Evolutionary conservation across 371 early-diverging fungal species (phyloP).

Genomic region (Mucor indicus): DNA sequence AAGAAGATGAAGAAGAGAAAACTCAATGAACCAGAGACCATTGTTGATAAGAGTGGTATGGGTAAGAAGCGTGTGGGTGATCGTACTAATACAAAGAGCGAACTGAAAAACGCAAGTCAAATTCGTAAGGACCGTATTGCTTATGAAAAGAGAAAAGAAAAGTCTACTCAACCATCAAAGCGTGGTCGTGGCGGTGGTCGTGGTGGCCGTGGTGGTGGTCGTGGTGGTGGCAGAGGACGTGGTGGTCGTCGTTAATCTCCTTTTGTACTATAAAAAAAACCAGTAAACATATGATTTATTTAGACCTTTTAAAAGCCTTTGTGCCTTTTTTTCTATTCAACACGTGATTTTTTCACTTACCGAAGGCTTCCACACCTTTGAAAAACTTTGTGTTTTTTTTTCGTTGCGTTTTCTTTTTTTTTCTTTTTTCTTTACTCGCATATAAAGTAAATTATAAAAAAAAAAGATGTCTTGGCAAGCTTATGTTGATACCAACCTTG

Average conservation of each 20-base stretch:
- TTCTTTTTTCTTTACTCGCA: conserved; percentile 1
- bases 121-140: conserved; percentile 81
- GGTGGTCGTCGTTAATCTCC: conserved; percentile 4
- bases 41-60: conserved; percentile 32
- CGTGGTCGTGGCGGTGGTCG: not conserved
- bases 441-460: not conserved
- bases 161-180: conserved; percentile 53
- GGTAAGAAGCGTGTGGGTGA: conserved; percentile 56
- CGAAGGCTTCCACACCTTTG: no score
- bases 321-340: no score
- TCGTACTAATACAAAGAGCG: conserved; percentile 52
- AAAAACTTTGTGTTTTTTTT: no score
- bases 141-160: conserved; percentile 74
- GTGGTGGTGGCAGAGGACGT: conserved; percentile 2
- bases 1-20: conserved; percentile 66
- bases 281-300: no score
- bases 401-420: conserved; percentile 4
- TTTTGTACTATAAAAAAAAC: not conserved
- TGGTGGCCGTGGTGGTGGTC: not conserved
- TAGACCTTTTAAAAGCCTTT: no score
- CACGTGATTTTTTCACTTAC: no score
- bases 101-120: conserved; percentile 80
- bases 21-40: conserved; percentile 18
- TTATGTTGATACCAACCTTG: conserved; percentile 83
- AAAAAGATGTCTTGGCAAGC: conserved; percentile 79